Base-by-base conservation (phyloP, 1,284 basidiomycete genomes). In the Agroathelia rolfsii region DNA sequence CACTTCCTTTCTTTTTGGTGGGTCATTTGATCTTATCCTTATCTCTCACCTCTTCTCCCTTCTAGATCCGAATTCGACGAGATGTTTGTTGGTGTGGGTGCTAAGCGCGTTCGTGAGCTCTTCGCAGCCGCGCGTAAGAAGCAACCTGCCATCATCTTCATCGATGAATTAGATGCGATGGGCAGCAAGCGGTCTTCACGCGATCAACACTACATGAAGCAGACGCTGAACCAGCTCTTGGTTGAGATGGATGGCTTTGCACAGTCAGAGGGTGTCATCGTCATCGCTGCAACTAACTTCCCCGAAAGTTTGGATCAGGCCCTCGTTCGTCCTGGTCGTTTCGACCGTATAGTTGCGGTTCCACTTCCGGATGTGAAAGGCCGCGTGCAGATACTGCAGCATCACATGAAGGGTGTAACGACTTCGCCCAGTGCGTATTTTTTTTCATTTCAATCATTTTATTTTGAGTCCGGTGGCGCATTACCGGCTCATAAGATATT, bases 221-320 rank as follows among this genome's bases (percentile, higher is more conserved):
- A 90, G 59, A 95, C 92, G 0, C 66, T 96, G 34, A 96, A 96
- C 50, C 92, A 96, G 59, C 70, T 96, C 12, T 66, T 96, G 34
- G 86, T 92, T 27, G 92, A 96, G 57, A 81, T 96, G 69, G 92
- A 96, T 51, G 92, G 93, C 3, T 96, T 96, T 62, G 65, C 82
- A 51, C 85, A 90, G 50, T 74, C 69, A 24, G 90, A 95, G 55
- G 88, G 90, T 21, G 76, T 95, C 44, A 89, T 95, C 42, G 84
- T 94, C 41, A 88, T 94, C 42, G 90, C 85, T 23, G 92, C 93
- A 4, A 96, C 92, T 32, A 96, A 96, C 57, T 94, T 95, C 57
- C 92, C 92, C 2, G 76, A 94, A 49, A 83, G 82, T 34, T 64
- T 96, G 38, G 89, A 94, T 53, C 76, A 73, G 82, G 92, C 92